Conservation (phyloP, 768 basidiomycete genomes). For the Mycena olivaceomarginata region DNA sequence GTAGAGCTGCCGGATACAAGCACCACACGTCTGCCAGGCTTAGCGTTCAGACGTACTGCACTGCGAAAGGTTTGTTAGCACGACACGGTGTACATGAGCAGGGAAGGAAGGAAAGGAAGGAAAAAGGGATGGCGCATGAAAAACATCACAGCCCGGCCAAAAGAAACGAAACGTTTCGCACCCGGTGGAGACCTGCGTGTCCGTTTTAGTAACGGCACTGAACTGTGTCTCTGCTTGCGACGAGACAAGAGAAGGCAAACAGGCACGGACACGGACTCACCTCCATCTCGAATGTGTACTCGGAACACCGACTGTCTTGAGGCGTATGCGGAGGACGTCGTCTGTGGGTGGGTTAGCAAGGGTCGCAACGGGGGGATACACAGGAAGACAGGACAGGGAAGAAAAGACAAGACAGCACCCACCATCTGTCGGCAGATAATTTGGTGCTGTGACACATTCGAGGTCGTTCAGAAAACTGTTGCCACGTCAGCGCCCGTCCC, state of each 20-base stretch:
- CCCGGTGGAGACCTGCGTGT: slow-evolving; percentile 57
- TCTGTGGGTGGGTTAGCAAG: slow-evolving; percentile 59
- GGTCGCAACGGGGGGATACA: background rate
- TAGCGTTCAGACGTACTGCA: too few species aligned
- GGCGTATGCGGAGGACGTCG: slow-evolving; percentile 84
- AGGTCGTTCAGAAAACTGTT: slow-evolving; percentile 82
- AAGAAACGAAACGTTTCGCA: slow-evolving; percentile 62
- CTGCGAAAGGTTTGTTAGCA: too few species aligned
- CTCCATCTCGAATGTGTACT: slow-evolving; percentile 89
- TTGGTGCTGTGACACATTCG: slow-evolving; percentile 76
- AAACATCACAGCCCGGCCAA: too few species aligned
- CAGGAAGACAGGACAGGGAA: background rate
- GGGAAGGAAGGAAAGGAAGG: too few species aligned
- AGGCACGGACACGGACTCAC: slow-evolving; percentile 48
- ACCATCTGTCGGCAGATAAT: slow-evolving; percentile 85
- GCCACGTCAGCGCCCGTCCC: too few species aligned
- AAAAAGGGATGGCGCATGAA: too few species aligned
- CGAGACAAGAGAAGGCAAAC: too few species aligned
- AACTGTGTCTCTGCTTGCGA: too few species aligned
- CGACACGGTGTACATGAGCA: too few species aligned
- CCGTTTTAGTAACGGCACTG: too few species aligned
- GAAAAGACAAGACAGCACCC: slow-evolving; percentile 27
- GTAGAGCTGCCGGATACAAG: too few species aligned
- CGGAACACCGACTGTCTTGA: slow-evolving; percentile 88
- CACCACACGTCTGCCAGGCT: too few species aligned